Base-by-base conservation (phyloP, 148 eudicot species). In the Simmondsia chinensis region DNA sequence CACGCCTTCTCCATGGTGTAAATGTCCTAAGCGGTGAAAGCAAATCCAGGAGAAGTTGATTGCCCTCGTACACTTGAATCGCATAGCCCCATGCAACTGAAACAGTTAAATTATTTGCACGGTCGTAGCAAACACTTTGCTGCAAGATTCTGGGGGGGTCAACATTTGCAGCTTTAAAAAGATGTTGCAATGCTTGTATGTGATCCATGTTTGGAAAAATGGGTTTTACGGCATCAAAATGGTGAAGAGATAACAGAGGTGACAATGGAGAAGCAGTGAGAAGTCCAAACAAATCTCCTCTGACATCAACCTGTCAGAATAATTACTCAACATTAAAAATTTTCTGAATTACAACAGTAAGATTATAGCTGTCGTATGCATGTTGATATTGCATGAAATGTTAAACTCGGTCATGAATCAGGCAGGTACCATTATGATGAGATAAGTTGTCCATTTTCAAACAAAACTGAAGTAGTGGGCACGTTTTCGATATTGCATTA, bases 11-110 rank as follows among this genome's bases (percentile, higher is more conserved):
- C 95, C 91, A 86, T 28, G 91, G 80, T 12, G 43, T 68, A 69
- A 86, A 86, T 26, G 76, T 75, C 50, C 74, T 70, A 54, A 59
- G 70, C 54, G 53, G 24, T 4, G 65, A 52, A 43, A 81, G 61
- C 27, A 86, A 63, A 39, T 81, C 81, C 3, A 80, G 86, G 44
- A 86, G 73, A 31, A 64, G 75, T 39, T 58, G 44, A 50, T 78
- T 75, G 31, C 82, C 87, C 59, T 79, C 75, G 54, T 56, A 82
- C 16, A 87, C 56, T 66, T 82, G 94, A 69, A 83, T 51, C 24
- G 75, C 75, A 55, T 76, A 83, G n/a, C 96, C 94, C 94, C 94
- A 83, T 1, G 83, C 64, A 37, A 79, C 38, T 4, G 94, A 73
- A 22, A 79, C 36, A 3, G 94, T 57, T 63, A 76, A 33, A 27